Conservation (phyloP, 768 basidiomycete species). For the Rhizopogon salebrosus region DNA sequence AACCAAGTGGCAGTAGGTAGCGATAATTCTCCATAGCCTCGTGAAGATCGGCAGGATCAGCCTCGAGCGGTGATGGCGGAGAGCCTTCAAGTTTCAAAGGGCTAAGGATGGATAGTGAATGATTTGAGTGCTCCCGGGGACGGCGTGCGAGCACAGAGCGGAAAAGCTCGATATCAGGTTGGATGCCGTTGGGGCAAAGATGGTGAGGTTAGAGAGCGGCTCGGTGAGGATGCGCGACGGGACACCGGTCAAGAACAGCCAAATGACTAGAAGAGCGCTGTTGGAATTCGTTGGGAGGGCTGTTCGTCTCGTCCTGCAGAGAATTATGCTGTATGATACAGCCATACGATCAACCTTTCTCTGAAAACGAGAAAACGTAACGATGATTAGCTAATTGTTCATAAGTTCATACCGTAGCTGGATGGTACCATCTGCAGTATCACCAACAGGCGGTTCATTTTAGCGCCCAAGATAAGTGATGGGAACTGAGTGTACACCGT, state of each 20-base stretch:
- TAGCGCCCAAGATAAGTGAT: too few species aligned
- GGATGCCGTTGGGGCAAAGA: neutral
- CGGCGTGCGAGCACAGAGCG: neutral
- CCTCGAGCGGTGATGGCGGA: neutral
- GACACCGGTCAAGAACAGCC: neutral
- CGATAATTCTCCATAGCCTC: neutral
- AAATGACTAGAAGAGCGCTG: too few species aligned
- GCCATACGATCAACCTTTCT: too few species aligned
- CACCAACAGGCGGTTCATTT: too few species aligned
- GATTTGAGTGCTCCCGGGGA: neutral
- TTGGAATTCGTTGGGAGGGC: too few species aligned
- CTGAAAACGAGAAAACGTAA: too few species aligned
- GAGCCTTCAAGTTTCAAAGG: neutral
- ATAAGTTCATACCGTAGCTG: too few species aligned
- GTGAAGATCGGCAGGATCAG: neutral
- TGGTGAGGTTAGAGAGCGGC: constrained; percentile 1
- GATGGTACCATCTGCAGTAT: too few species aligned
- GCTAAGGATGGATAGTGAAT: neutral
- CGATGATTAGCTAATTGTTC: too few species aligned
- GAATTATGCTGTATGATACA: too few species aligned
- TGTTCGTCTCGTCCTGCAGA: too few species aligned
- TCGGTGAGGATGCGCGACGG: neutral
- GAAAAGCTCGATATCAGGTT: neutral
- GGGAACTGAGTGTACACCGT: too few species aligned
- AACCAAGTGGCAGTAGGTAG: neutral